These are phyloP conservation scores for Irineochytrium annulatum DNA, from an alignment of 192 early-diverging fungal species.

Conservation along the genomic window DNA sequence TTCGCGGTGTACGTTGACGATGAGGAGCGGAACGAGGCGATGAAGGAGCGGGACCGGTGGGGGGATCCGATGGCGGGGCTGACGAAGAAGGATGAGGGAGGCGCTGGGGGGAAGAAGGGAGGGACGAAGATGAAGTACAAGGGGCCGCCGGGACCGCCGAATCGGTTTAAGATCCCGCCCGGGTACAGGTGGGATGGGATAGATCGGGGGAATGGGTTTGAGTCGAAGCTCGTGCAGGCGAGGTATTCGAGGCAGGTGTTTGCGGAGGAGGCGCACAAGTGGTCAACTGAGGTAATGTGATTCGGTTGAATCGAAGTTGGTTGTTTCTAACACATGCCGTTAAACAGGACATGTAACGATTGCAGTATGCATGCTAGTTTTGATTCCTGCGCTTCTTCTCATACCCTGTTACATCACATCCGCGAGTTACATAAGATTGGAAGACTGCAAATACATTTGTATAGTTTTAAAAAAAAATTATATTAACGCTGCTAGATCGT, in stretches of 20 bases:
- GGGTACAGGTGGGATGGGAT: constrained; percentile 80
- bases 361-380: no score
- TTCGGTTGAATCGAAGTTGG: no score
- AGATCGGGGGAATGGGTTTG: constrained; percentile 75
- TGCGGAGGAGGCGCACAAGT: constrained; percentile 40
- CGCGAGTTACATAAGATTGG: no score
- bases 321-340: no score
- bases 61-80: constrained; percentile 64
- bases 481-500: no score
- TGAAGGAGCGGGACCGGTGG: constrained; percentile 55
- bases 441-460: no score
- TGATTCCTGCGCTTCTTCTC: no score
- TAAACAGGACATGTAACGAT: no score
- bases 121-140: constrained; percentile 31
- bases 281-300: constrained; percentile 43
- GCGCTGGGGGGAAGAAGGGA: constrained; percentile 27
- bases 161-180: constrained; percentile 66
- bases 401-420: no score
- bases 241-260: constrained; percentile 17
- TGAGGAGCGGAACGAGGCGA: constrained; percentile 45
- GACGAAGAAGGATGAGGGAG: constrained; percentile 4
- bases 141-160: constrained; percentile 58
- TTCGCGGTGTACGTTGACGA: constrained; percentile 48
- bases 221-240: constrained; percentile 44
- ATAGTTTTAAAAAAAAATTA: no score